Evolutionary conservation across 306 rosid species (phyloP).

Genomic region (Vigna reflexopilosa): DNA sequence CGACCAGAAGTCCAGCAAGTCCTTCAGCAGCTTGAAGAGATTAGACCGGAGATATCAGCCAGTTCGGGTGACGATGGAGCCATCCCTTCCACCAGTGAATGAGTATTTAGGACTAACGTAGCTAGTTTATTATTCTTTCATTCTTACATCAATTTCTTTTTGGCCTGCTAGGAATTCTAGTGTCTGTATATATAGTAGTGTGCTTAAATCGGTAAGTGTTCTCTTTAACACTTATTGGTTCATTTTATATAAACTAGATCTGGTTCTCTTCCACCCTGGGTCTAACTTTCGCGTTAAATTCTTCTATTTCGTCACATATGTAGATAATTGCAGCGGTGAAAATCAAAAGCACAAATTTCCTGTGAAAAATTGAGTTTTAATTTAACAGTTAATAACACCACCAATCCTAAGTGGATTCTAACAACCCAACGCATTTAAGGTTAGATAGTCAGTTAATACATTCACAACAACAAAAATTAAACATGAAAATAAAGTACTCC

Average conservation of each 20-base stretch:
- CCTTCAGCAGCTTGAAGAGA: slow-evolving; percentile 83
- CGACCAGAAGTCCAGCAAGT: slow-evolving; percentile 81
- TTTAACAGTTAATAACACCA: too few species aligned
- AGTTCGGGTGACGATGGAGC: slow-evolving; percentile 67
- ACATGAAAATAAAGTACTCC: not conserved
- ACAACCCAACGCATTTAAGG: too few species aligned
- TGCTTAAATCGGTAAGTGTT: slow-evolving; percentile 40
- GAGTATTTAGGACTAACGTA: slow-evolving; percentile 9
- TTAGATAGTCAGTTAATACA: too few species aligned
- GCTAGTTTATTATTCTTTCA: slow-evolving; percentile 65
- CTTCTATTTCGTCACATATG: slow-evolving; percentile 1
- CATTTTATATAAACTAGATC: slow-evolving; percentile 14
- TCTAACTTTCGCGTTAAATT: not conserved
- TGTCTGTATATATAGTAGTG: slow-evolving; percentile 57
- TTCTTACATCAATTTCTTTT: slow-evolving; percentile 59
- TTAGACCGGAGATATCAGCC: slow-evolving; percentile 62
- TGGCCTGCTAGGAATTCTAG: slow-evolving; percentile 43
- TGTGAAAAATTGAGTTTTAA: too few species aligned
- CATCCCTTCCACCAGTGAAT: slow-evolving; percentile 66
- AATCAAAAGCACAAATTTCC: not conserved
- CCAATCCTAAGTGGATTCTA: too few species aligned
- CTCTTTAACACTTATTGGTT: slow-evolving; percentile 44
- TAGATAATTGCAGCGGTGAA: not conserved
- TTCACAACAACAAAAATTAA: not conserved
- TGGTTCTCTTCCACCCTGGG: not conserved